Percentiles rank a stretch among this genome's conserved stretches.
Conservation (phyloP, 768 basidiomycete genomes). For the Suillus subluteus region DNA sequence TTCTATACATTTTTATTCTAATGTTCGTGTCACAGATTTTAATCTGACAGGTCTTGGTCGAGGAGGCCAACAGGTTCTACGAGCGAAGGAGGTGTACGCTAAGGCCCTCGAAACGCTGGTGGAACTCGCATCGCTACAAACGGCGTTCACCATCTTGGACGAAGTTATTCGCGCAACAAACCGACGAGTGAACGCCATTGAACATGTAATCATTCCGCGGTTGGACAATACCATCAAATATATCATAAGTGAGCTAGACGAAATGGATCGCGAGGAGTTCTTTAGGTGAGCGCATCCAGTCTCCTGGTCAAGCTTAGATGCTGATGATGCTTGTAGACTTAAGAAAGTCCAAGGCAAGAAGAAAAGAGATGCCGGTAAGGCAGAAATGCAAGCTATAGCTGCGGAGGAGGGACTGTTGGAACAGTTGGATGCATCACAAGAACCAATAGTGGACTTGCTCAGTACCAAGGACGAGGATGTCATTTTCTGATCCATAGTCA, state of each 20-base stretch:
- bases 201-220: conserved; percentile 94
- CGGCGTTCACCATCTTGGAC: conserved; percentile 97
- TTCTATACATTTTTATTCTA: neutral
- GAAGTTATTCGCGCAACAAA: conserved; percentile 99
- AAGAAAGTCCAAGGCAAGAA: conserved; percentile 95
- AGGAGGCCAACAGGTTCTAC: conserved; percentile 94
- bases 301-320: neutral
- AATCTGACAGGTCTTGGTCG: conserved; percentile 96
- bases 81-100: conserved; percentile 95
- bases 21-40: conserved; percentile 64
- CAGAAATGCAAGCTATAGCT: conserved; percentile 24
- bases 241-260: conserved; percentile 95
- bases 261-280: conserved; percentile 97
- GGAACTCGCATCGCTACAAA: conserved; percentile 95
- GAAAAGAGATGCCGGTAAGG: conserved; percentile 17
- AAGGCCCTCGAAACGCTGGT: conserved; percentile 97
- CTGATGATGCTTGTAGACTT: conserved; percentile 52
- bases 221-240: conserved; percentile 98
- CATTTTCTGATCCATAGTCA: conserved; percentile 68
- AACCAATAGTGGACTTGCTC: conserved; percentile 62
- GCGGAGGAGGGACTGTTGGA: conserved; percentile 33
- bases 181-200: conserved; percentile 97
- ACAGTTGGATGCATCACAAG: conserved; percentile 25
- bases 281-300: conserved; percentile 63
- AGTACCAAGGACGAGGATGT: conserved; percentile 90